These are phyloP conservation scores for Phytophthora uliginosa DNA, from an alignment of 352 stramenopile genomes.

Conservation along the genomic window DNA sequence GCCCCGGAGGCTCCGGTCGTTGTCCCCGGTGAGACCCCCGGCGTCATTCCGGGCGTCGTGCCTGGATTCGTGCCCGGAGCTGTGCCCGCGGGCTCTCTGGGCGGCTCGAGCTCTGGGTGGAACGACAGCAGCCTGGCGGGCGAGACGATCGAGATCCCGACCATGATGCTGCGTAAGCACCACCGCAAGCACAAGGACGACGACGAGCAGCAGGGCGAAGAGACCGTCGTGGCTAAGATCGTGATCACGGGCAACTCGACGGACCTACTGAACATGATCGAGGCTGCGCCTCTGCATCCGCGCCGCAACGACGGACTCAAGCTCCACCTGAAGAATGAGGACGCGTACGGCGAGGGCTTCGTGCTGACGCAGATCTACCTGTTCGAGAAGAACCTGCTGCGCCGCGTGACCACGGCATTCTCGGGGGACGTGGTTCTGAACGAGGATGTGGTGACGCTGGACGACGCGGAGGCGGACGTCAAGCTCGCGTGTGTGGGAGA, in stretches of 20 bases:
- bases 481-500: constrained; percentile 50
- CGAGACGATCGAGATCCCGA: constrained; percentile 45
- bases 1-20: constrained; percentile 23
- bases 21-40: constrained; percentile 19
- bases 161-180: constrained; percentile 46
- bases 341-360: constrained; percentile 55
- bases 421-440: constrained; percentile 55
- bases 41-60: constrained; percentile 18
- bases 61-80: constrained; percentile 15
- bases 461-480: constrained; percentile 49
- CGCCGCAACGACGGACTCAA: constrained; percentile 56
- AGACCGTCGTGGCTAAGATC: constrained; percentile 57
- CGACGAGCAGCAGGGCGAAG: constrained; percentile 15
- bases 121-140: constrained; percentile 26
- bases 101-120: constrained; percentile 8
- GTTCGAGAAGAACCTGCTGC: constrained; percentile 55
- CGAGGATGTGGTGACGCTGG: constrained; percentile 51
- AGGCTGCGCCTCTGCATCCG: constrained; percentile 50
- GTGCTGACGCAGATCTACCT: constrained; percentile 69
- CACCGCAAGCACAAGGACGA: constrained; percentile 34
- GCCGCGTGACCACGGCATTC: constrained; percentile 45
- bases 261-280: constrained; percentile 58
- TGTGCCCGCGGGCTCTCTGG: constrained; percentile 7
- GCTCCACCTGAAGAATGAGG: constrained; percentile 64
- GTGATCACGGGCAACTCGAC: constrained; percentile 68